Conservation (phyloP, 2,329 filamentous ascomycete species). For the Tolypocladium tropicale region DNA sequence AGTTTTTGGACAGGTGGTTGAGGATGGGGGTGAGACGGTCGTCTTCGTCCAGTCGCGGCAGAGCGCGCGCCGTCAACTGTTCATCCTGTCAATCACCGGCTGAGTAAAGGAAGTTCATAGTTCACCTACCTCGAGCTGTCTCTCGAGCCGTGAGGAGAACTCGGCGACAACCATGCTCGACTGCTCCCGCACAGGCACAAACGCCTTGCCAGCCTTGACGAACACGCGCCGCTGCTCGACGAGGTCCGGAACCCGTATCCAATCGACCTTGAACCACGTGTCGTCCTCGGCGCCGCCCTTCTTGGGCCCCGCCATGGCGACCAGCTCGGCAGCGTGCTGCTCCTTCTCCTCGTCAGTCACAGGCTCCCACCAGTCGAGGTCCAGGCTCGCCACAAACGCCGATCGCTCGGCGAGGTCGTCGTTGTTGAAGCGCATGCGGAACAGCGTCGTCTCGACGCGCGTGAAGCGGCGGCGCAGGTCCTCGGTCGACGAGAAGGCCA, state of each 20-base stretch:
- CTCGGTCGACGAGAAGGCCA: constrained; percentile 87
- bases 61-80: constrained; percentile 76
- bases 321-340: constrained; percentile 51
- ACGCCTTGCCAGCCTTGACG: constrained; percentile 73
- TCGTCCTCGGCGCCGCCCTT: constrained; percentile 55
- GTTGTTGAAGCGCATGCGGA: constrained; percentile 69
- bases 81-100: background rate
- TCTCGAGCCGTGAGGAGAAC: constrained; percentile 70
- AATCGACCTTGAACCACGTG: constrained; percentile 92
- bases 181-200: constrained; percentile 80
- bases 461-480: constrained; percentile 81
- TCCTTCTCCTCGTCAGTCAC: constrained; percentile 69
- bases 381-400: constrained; percentile 66
- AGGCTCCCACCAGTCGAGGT: constrained; percentile 83
- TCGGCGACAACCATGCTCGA: constrained; percentile 81
- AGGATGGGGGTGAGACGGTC: constrained; percentile 67
- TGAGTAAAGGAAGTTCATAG: background rate
- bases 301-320: constrained; percentile 31
- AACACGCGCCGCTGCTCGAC: constrained; percentile 73
- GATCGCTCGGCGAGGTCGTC: constrained; percentile 65
- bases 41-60: constrained; percentile 91
- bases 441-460: constrained; percentile 80
- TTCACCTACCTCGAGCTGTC: constrained; percentile 62
- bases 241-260: constrained; percentile 84
- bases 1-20: constrained; percentile 84